phyloP scores from a whole-genome alignment of 306 rosid species.

The Abrus pulchellus region DNA sequence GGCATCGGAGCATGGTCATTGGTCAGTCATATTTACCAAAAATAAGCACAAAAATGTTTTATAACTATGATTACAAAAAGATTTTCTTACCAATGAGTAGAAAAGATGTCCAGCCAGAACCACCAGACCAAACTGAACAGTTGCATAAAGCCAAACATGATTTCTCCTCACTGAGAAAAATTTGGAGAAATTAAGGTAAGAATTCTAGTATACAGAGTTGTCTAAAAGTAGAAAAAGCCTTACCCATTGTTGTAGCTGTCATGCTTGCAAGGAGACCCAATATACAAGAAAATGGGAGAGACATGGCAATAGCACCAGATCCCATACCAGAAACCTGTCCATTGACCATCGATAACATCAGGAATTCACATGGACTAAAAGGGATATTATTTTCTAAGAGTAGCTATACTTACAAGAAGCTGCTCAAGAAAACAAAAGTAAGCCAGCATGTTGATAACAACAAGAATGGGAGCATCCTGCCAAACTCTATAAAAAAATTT shows the following conservation, averaged over 20 bases:
- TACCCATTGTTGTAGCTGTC: conserved; percentile 87
- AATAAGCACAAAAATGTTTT: background rate
- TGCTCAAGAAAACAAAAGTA: conserved; percentile 62
- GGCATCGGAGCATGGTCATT: background rate
- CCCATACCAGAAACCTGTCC: conserved; percentile 76
- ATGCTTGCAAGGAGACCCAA: conserved; percentile 86
- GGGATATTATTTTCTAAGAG: conserved; percentile 11
- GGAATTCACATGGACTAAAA: conserved; percentile 33
- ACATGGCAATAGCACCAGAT: conserved; percentile 72
- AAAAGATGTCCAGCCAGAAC: conserved; percentile 67
- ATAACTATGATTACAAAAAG: background rate
- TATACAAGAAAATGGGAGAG: conserved; percentile 86
- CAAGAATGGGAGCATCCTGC: conserved; percentile 60
- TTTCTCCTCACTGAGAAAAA: conserved; percentile 67
- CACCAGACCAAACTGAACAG: conserved; percentile 68
- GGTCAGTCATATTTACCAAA: background rate
- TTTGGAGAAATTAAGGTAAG: conserved; percentile 36
- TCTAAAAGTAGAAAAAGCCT: conserved; percentile 31
- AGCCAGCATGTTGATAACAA: conserved; percentile 54
- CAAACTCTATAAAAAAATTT: conserved; percentile 45
- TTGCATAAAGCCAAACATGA: conserved; percentile 80
- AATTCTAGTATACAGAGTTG: conserved; percentile 27
- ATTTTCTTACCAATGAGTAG: conserved; percentile 70
- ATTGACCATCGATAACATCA: conserved; percentile 45
- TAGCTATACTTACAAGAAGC: conserved; percentile 54